phyloP scores from a whole-genome alignment of 2,329 filamentous ascomycete species.

The Ophidiomyces ophidiicola region DNA sequence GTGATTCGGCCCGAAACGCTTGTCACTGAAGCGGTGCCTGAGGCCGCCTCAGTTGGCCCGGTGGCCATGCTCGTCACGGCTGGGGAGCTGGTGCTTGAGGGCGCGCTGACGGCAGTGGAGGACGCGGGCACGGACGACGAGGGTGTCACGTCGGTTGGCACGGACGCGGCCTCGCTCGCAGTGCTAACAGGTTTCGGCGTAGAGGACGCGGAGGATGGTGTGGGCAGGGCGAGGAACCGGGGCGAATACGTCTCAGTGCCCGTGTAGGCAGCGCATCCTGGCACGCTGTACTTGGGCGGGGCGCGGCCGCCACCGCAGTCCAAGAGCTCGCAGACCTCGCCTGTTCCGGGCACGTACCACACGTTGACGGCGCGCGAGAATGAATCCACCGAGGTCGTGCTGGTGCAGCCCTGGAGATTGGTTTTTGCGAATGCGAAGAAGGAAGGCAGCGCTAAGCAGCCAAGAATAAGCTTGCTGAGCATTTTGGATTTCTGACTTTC shows the following conservation, averaged over 20 bases:
- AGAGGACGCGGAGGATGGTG: neutral
- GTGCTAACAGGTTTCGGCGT: slow-evolving; percentile 1
- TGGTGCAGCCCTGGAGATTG: slow-evolving; percentile 9
- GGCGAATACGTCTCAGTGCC: slow-evolving; percentile 11
- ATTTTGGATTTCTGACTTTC: neutral
- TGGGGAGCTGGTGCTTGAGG: neutral
- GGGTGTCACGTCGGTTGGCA: neutral
- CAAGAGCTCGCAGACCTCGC: slow-evolving; percentile 51
- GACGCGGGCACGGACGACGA: neutral
- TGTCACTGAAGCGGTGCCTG: neutral
- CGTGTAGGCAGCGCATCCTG: slow-evolving; percentile 36
- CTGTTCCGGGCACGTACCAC: slow-evolving; percentile 51
- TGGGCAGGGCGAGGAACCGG: neutral
- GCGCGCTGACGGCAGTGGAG: neutral
- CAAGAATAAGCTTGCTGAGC: slow-evolving; percentile 2
- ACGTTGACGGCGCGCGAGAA: neutral
- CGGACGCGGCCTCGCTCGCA: neutral
- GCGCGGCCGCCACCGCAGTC: slow-evolving; percentile 58
- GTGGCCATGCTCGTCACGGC: slow-evolving; percentile 1
- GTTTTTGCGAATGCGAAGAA: slow-evolving; percentile 2
- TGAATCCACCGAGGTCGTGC: slow-evolving; percentile 3
- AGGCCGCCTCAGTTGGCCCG: neutral
- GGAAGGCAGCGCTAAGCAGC: slow-evolving; percentile 1
- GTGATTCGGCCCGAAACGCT: no score
- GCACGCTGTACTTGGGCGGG: slow-evolving; percentile 50